phyloP scores from a whole-genome alignment of 2,329 filamentous ascomycete species.

The Fusarium anguioides region DNA sequence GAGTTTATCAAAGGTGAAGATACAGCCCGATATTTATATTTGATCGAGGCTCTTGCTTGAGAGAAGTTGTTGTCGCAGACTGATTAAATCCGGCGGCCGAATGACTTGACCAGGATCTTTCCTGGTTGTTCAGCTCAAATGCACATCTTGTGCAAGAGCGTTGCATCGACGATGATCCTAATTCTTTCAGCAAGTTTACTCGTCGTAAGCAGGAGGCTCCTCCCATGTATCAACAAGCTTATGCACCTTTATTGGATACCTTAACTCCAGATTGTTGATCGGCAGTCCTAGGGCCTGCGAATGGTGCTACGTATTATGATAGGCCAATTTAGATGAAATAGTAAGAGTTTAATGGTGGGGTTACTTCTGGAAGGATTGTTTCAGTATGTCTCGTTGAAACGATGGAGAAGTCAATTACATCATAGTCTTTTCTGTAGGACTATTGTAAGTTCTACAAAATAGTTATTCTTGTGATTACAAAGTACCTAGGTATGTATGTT shows the following conservation, averaged over 20 bases:
- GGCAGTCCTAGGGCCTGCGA: neutral
- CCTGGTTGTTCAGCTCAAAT: neutral
- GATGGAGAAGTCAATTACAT: conserved; percentile 10
- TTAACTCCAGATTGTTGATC: neutral
- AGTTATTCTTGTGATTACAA: too few relatives aligned
- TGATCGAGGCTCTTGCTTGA: neutral
- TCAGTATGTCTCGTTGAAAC: neutral
- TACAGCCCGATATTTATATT: conserved; percentile 6
- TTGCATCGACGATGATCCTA: conserved; percentile 7
- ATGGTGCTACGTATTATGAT: neutral
- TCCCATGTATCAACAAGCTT: neutral
- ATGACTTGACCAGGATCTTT: neutral
- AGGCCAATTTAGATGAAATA: conserved; percentile 1
- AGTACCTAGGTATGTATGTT: neutral
- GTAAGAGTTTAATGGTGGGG: neutral
- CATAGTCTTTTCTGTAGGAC: neutral
- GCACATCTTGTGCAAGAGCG: neutral
- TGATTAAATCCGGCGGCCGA: neutral
- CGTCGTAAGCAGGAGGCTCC: neutral
- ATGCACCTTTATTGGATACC: neutral
- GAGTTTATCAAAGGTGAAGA: neutral
- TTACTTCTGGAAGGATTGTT: neutral
- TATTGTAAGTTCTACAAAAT: too few relatives aligned
- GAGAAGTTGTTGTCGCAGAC: neutral
- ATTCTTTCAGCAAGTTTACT: neutral